These are phyloP conservation scores for Porcisia hertigi DNA, from an alignment of 208 protist species.

Conservation along the genomic window DNA sequence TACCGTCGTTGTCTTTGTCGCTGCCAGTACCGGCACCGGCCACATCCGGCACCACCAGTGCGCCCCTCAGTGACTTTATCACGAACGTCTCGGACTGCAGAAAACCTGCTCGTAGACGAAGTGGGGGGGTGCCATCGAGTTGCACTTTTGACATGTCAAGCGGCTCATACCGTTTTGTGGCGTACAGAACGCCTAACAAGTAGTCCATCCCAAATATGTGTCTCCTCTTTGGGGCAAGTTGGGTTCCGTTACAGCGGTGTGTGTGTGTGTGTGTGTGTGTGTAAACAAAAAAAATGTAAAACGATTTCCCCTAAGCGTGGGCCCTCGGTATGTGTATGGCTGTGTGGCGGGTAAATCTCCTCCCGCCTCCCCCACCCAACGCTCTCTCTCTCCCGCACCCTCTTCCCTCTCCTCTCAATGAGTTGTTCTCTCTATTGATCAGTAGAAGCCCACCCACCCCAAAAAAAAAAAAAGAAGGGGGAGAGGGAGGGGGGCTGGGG, in stretches of 20 bases:
- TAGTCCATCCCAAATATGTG: conserved; percentile 35
- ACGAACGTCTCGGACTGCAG: not conserved
- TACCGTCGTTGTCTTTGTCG: not conserved
- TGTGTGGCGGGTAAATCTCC: too few species aligned
- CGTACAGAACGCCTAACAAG: conserved; percentile 39
- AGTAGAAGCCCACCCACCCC: too few species aligned
- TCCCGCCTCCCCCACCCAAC: too few species aligned
- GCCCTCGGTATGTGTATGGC: too few species aligned
- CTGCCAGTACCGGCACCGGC: not conserved
- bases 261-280: not conserved
- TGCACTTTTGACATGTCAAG: conserved; percentile 19
- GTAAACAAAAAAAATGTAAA: too few species aligned
- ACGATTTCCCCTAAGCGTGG: too few species aligned
- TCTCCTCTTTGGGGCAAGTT: not conserved
- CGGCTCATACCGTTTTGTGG: conserved; percentile 42
- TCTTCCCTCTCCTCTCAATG: too few species aligned
- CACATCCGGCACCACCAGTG: not conserved
- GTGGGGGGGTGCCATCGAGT: not conserved
- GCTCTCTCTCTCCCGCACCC: too few species aligned
- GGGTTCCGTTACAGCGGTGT: not conserved
- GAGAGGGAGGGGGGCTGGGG: too few species aligned
- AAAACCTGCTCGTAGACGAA: not conserved
- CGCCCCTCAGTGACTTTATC: not conserved
- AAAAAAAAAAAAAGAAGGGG: too few species aligned
- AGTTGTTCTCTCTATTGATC: too few species aligned